phyloP scores from a whole-genome alignment of 2,329 filamentous ascomycete species.

The Diaporthe sp. region DNA sequence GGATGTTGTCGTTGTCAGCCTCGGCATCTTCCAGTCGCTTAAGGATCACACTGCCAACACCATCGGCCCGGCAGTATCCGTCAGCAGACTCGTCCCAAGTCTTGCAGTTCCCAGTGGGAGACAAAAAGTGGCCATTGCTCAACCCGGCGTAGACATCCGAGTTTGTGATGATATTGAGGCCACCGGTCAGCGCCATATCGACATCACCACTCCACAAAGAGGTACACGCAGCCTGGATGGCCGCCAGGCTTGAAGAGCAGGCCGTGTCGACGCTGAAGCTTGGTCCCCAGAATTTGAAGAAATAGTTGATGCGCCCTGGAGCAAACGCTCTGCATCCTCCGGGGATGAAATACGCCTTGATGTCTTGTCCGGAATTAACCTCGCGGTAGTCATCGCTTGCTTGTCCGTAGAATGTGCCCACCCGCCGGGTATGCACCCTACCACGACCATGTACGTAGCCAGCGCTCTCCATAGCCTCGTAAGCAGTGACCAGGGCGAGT shows the following conservation, averaged over 20 bases:
- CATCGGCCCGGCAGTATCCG: conserved; percentile 69
- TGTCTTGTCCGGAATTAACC: conserved; percentile 78
- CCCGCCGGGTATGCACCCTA: conserved; percentile 67
- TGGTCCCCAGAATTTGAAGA: conserved; percentile 57
- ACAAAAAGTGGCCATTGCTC: conserved; percentile 76
- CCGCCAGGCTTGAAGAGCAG: conserved; percentile 56
- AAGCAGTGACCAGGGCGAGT: conserved; percentile 80
- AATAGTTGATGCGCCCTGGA: conserved; percentile 63
- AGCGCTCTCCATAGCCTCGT: conserved; percentile 84
- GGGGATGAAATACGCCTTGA: conserved; percentile 69
- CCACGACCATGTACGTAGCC: conserved; percentile 74
- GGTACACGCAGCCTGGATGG: conserved; percentile 71
- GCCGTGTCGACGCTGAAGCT: conserved; percentile 57
- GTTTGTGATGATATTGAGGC: conserved; percentile 75
- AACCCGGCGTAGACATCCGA: conserved; percentile 76
- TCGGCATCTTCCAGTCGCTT: conserved; percentile 63
- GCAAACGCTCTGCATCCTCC: conserved; percentile 65
- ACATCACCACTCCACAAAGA: conserved; percentile 75
- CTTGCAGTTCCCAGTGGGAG: conserved; percentile 53
- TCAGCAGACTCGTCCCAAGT: conserved; percentile 76
- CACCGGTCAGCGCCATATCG: conserved; percentile 76
- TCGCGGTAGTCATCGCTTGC: conserved; percentile 86
- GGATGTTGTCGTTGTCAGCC: conserved; percentile 74
- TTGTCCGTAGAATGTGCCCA: conserved; percentile 83
- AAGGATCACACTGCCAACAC: conserved; percentile 61